phyloP scores from a whole-genome alignment of 306 rosid species.

The Morella rubra region DNA sequence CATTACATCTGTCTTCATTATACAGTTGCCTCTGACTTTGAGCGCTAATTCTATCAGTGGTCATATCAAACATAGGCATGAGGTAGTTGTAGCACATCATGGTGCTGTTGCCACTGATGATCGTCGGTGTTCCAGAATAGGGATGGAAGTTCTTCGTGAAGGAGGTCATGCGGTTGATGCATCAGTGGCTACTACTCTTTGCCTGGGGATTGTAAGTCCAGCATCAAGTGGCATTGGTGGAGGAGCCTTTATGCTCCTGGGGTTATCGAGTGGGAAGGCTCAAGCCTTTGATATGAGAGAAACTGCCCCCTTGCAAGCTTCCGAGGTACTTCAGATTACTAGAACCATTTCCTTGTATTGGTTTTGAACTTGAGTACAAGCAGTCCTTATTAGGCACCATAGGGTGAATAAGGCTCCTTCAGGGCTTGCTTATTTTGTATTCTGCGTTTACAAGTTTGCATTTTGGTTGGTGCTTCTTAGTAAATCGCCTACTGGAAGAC shows the following conservation, averaged over 20 bases:
- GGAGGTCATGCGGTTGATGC: constrained; percentile 92
- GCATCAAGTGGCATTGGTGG: constrained; percentile 95
- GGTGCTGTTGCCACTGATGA: constrained; percentile 87
- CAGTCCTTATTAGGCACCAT: background rate
- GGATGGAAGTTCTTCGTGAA: constrained; percentile 46
- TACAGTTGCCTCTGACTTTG: constrained; percentile 29
- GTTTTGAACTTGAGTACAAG: constrained; percentile 3
- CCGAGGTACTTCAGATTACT: constrained; percentile 50
- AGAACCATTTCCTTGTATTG: background rate
- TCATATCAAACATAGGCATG: constrained; percentile 30
- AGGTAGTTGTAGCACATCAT: constrained; percentile 40
- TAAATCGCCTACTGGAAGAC: background rate
- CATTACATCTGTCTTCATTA: constrained; percentile 29
- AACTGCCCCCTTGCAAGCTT: constrained; percentile 70
- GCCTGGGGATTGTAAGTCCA: constrained; percentile 82
- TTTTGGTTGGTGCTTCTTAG: background rate
- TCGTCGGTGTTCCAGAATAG: constrained; percentile 64
- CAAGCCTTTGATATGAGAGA: constrained; percentile 82
- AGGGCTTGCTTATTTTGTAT: background rate
- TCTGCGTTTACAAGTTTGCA: background rate
- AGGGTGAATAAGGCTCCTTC: background rate
- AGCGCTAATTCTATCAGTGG: constrained; percentile 21
- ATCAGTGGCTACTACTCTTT: constrained; percentile 69
- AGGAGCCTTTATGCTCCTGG: constrained; percentile 71
- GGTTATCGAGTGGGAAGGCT: constrained; percentile 44